Base-by-base conservation (phyloP, 2,329 filamentous ascomycete species). In the Aspergillus japonicus region DNA sequence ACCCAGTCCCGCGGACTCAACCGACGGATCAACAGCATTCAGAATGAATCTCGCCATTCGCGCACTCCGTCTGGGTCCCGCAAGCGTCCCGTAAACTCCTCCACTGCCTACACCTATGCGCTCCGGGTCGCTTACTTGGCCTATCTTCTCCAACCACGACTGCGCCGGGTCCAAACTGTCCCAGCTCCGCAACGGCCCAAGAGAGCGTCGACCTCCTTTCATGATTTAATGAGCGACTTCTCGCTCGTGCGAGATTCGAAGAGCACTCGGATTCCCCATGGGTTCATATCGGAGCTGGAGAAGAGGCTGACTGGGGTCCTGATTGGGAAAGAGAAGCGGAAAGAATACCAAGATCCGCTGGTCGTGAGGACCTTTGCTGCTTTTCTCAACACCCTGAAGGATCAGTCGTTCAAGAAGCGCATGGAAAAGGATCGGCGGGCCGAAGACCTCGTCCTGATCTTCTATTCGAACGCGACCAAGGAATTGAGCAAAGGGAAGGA, bases 361-460 rank as follows among this genome's bases (percentile, higher is more conserved):
- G 89, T 99, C 65, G 97, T 96, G 79, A 86, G 94, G 62, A 96
- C 92, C 2, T 99, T 99, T 78, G 95, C 92, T 57, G 91, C 92
- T 65, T 96, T 96, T 64, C 89, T 97, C 73, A 97, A 94, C 60
- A 90, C 92, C 58, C 90, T 99, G 74, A 97, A 94, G 68, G 91
- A 96, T 63, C 88, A 88, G 62, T 87, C 86, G 50, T 97, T 97
- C 71, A 89, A 91, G 66, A 96, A 92, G 79, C 89, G 88, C 60
- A 92, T 97, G 81, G 92, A 97, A 72, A 96, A 96, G 78, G 94
- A 97, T 75, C 86, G 94, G 63, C 89, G 94, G 71, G 89, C 96
- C 23, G 95, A 99, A 76, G 93, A 96, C 64, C 80, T 98, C 54
- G 87, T 99, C 54, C 83, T 99, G 67, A 97, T 98, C 64, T 98